Evolutionary conservation across 202 grass and related monocot species (phyloP).

Genomic region (Hordeum pubiflorum): DNA sequence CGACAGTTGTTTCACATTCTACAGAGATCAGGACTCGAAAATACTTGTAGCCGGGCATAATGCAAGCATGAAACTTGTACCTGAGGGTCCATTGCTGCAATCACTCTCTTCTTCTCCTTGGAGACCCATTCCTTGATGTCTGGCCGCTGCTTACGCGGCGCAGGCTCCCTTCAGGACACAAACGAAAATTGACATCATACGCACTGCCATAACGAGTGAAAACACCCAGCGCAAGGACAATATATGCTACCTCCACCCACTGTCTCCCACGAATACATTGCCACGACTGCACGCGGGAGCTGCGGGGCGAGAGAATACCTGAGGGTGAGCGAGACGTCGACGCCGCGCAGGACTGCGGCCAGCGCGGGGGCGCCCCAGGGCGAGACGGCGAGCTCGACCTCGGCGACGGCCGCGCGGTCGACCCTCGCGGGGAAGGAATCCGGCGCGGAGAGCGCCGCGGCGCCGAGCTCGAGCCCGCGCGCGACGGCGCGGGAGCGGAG

Average conservation of each 20-base stretch:
- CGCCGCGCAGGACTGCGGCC: constrained; percentile 34
- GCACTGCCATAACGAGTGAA: too few relatives aligned
- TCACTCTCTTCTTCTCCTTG: constrained; percentile 51
- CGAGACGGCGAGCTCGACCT: constrained; percentile 59
- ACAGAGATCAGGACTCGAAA: background rate
- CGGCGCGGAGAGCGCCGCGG: constrained; percentile 24
- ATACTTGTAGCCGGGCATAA: background rate
- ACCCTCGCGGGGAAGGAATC: constrained; percentile 30
- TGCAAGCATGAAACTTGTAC: background rate
- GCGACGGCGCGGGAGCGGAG: constrained; percentile 30
- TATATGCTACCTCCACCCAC: too few relatives aligned
- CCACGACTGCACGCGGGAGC: background rate
- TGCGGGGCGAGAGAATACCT: constrained; percentile 21
- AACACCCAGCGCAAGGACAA: too few relatives aligned
- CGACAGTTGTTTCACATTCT: background rate
- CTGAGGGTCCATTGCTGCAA: constrained; percentile 55
- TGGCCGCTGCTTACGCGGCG: constrained; percentile 19
- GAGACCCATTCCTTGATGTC: constrained; percentile 27
- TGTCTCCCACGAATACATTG: background rate
- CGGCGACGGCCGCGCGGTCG: constrained; percentile 35
- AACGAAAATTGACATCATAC: too few relatives aligned
- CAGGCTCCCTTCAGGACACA: constrained; percentile 46
- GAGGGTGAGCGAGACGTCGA: constrained; percentile 40
- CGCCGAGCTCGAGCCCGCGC: constrained; percentile 32
- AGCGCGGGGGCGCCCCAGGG: constrained; percentile 44